Conservation (phyloP, 305 asterid genomes). For the Fraxinus dipetala region DNA sequence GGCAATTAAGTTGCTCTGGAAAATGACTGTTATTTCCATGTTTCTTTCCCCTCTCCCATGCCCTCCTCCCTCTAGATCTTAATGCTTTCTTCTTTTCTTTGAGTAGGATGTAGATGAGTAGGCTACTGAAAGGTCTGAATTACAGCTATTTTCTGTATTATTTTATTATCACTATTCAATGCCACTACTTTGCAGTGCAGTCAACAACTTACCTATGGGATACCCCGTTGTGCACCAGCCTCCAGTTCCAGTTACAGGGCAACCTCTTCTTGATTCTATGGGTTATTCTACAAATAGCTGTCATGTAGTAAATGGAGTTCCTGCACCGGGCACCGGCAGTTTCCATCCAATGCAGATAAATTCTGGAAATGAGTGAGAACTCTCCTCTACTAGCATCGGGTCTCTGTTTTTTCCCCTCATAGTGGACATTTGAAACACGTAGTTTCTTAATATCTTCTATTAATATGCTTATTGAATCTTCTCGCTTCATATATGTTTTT, state of each 20-base stretch:
- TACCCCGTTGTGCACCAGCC: slow-evolving; percentile 68
- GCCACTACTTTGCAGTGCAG: slow-evolving; percentile 60
- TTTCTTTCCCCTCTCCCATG: neutral
- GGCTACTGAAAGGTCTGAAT: neutral
- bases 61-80: neutral
- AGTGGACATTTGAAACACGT: neutral
- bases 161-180: slow-evolving; percentile 29
- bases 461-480: neutral
- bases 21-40: neutral
- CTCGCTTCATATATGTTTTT: neutral
- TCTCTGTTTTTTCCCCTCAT: neutral
- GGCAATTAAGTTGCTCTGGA: neutral
- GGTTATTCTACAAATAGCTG: slow-evolving; percentile 46
- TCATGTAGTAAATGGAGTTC: slow-evolving; percentile 69
- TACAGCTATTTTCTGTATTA: neutral
- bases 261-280: slow-evolving; percentile 62
- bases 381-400: neutral
- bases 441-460: neutral
- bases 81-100: neutral
- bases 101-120: neutral
- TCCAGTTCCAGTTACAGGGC: slow-evolving; percentile 49
- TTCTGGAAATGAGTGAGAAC: slow-evolving; percentile 64
- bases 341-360: slow-evolving; percentile 58
- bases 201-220: slow-evolving; percentile 74
- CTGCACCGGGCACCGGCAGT: slow-evolving; percentile 47